phyloP scores from a whole-genome alignment of 1,284 basidiomycete genomes.

The Vanrija pseudolonga region DNA sequence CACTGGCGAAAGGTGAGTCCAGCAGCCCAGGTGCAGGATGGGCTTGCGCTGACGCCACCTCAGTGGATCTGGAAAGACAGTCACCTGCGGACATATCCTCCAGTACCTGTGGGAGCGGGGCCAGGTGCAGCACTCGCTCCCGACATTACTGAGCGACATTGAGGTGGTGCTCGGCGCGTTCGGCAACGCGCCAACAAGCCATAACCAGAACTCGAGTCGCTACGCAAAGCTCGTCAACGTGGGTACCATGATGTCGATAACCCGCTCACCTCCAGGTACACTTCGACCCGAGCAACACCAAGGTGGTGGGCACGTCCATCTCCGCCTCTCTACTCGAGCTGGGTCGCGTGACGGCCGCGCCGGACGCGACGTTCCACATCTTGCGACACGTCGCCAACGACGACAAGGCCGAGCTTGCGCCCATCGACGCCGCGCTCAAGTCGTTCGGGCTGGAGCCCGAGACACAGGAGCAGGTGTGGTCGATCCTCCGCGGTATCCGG shows the following conservation, averaged over 20 bases:
- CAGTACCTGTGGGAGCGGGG: slow-evolving; percentile 17
- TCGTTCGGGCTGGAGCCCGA: slow-evolving; percentile 8
- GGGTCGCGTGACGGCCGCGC: slow-evolving; percentile 13
- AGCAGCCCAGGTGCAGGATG: no score
- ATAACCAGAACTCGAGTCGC: slow-evolving; percentile 19
- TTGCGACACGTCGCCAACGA: neutral
- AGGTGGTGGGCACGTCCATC: slow-evolving; percentile 13
- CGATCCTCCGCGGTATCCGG: slow-evolving; percentile 14
- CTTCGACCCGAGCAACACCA: slow-evolving; percentile 4
- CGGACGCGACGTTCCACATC: slow-evolving; percentile 15
- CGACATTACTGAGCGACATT: neutral
- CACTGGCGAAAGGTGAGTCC: slow-evolving; percentile 17
- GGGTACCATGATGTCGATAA: neutral
- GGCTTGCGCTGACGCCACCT: neutral
- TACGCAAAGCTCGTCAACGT: slow-evolving; percentile 22
- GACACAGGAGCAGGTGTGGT: slow-evolving; percentile 12
- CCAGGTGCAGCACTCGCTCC: neutral
- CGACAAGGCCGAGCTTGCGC: neutral
- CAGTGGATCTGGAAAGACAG: slow-evolving; percentile 19
- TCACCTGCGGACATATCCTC: slow-evolving; percentile 17
- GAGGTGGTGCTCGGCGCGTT: slow-evolving; percentile 16
- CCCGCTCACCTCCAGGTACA: slow-evolving; percentile 10
- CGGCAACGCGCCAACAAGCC: slow-evolving; percentile 18
- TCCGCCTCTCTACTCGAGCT: slow-evolving; percentile 19
- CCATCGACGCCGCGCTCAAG: slow-evolving; percentile 6